A percentile compares a stretch with the other conserved stretches of the same genome.
phyloP scores from a whole-genome alignment of 371 early-diverging fungal genomes.

The Dichotomocladium elegans region DNA sequence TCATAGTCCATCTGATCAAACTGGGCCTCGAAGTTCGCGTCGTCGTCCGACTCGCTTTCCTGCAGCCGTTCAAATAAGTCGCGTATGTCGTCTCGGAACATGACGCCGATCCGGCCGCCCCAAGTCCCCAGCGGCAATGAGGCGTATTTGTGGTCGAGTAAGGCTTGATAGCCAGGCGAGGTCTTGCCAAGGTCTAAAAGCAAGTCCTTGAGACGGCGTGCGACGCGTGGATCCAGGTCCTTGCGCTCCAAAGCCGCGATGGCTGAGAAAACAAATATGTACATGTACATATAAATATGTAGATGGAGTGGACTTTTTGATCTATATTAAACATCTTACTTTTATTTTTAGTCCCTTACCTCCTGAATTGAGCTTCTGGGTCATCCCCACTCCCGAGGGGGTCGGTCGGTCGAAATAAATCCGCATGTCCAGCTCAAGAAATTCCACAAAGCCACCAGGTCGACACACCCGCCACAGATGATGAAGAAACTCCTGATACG shows the following conservation, averaged over 20 bases:
- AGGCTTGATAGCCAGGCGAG: background rate
- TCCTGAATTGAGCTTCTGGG: constrained; percentile 31
- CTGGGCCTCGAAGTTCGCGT: constrained; percentile 17
- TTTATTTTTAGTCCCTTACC: no score
- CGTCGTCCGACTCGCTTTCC: background rate
- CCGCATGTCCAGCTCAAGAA: constrained; percentile 36
- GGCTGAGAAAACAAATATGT: no score
- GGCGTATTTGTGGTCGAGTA: constrained; percentile 18
- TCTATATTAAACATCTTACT: no score
- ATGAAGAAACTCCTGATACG: constrained; percentile 23
- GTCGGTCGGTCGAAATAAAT: constrained; percentile 27
- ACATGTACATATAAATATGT: no score
- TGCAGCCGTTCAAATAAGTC: constrained; percentile 14
- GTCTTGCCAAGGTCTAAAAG: no score
- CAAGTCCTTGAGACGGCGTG: constrained; percentile 29
- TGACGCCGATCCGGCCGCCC: constrained; percentile 42
- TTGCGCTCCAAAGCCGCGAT: constrained; percentile 22
- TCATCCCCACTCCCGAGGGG: constrained; percentile 12
- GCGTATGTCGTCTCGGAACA: constrained; percentile 37
- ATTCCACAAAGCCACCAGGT: constrained; percentile 33
- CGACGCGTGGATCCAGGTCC: constrained; percentile 26
- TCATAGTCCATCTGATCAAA: constrained; percentile 26
- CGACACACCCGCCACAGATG: constrained; percentile 32
- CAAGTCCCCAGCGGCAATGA: constrained; percentile 43
- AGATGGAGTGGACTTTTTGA: no score